phyloP scores from a whole-genome alignment of 352 stramenopile genomes.

The Globisporangium cederbergense region DNA sequence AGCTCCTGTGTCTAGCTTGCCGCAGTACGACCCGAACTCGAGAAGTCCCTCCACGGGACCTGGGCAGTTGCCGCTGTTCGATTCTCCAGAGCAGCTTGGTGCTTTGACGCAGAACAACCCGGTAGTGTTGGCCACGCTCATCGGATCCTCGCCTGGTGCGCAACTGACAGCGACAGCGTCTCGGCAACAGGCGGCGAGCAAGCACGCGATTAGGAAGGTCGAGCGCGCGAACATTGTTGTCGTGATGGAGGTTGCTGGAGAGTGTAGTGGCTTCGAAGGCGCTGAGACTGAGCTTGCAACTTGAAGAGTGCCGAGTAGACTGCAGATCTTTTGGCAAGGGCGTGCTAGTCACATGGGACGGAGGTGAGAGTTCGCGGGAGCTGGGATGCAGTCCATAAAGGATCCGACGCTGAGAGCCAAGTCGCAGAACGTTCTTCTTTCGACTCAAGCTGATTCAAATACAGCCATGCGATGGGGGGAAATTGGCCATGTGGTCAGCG shows the following conservation, averaged over 20 bases:
- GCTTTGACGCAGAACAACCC: not conserved
- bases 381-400: too few species aligned
- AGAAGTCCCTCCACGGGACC: not conserved
- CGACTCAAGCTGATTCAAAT: not conserved
- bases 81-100: constrained; percentile 4
- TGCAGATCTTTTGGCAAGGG: too few species aligned
- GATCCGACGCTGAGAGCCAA: too few species aligned
- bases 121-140: not conserved
- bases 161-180: not conserved
- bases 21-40: constrained; percentile 11
- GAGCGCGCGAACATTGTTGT: not conserved
- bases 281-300: not conserved
- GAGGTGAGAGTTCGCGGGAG: not conserved
- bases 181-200: not conserved
- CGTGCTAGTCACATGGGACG: not conserved
- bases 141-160: not conserved
- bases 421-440: constrained; percentile 2
- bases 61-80: constrained; percentile 10
- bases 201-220: not conserved
- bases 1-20: not conserved
- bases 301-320: not conserved
- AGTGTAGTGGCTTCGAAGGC: not conserved
- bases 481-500: too few species aligned
- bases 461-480: not conserved
- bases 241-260: not conserved